These are phyloP conservation scores for Paraurostyla sp. DNA, from an alignment of 73 alveolate genomes.

Conservation along the genomic window DNA sequence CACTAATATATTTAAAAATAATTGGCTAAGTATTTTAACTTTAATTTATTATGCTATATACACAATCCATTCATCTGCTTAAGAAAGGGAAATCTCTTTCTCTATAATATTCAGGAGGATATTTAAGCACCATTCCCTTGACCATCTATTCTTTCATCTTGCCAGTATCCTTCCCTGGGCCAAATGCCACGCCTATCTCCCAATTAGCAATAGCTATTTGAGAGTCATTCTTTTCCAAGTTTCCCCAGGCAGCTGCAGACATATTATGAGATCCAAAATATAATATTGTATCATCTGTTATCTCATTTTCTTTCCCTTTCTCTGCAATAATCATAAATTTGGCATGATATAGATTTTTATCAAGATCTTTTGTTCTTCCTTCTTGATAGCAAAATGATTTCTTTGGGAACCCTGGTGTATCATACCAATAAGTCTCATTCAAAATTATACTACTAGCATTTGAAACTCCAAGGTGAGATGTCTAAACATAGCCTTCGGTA, in stretches of 20 bases:
- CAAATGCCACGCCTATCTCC: constrained; percentile 89
- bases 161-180: constrained; percentile 61
- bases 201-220: constrained; percentile 82
- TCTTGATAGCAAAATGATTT: constrained; percentile 6
- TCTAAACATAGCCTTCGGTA: background rate
- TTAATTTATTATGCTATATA: background rate
- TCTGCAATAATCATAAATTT: constrained; percentile 50
- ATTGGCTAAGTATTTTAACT: background rate
- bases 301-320: constrained; percentile 21
- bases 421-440: constrained; percentile 19
- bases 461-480: constrained; percentile 59
- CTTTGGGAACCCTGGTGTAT: constrained; percentile 49
- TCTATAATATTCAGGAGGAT: constrained; percentile 28
- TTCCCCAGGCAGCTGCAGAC: constrained; percentile 91
- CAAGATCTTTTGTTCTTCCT: constrained; percentile 29
- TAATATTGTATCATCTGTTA: constrained; percentile 77
- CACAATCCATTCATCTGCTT: background rate
- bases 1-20: too few species aligned
- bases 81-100: constrained; percentile 1
- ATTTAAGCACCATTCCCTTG: background rate
- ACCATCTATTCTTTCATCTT: constrained; percentile 78
- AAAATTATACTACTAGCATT: background rate
- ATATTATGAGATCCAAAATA: constrained; percentile 92
- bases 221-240: constrained; percentile 79
- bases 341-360: constrained; percentile 59